These are phyloP conservation scores for Lactarius quietus DNA, from an alignment of 768 basidiomycete species.

Conservation along the genomic window DNA sequence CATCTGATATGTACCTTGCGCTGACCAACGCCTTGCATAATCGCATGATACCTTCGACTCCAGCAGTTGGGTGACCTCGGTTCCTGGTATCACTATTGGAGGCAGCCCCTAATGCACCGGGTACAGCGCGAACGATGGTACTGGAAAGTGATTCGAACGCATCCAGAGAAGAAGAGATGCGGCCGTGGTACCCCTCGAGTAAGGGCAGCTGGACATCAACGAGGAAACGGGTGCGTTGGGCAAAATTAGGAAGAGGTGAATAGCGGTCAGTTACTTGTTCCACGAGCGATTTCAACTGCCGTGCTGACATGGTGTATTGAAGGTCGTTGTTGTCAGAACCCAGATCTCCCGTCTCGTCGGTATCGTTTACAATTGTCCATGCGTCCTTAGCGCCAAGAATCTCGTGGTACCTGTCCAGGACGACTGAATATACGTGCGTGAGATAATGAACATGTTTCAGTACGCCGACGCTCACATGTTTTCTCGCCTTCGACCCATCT, in stretches of 20 bases:
- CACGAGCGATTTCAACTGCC: constrained; percentile 77
- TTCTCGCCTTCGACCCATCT: constrained; percentile 89
- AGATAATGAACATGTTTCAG: neutral
- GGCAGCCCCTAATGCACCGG: constrained; percentile 74
- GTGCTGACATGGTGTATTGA: constrained; percentile 77
- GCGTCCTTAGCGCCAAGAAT: constrained; percentile 80
- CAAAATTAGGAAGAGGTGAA: constrained; percentile 73
- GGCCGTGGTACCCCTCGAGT: constrained; percentile 68
- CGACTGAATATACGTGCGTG: constrained; percentile 50
- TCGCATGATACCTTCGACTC: constrained; percentile 78
- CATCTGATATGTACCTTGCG: constrained; percentile 63
- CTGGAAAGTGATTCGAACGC: constrained; percentile 93
- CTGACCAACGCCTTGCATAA: constrained; percentile 85
- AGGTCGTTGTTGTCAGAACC: constrained; percentile 37
- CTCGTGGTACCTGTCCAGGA: constrained; percentile 80
- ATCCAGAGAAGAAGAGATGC: constrained; percentile 82
- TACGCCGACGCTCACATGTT: constrained; percentile 56
- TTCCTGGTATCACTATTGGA: constrained; percentile 42
- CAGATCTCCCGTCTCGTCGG: constrained; percentile 36
- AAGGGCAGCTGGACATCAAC: constrained; percentile 81
- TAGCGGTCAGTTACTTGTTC: constrained; percentile 97
- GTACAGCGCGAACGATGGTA: constrained; percentile 83
- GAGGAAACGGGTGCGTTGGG: constrained; percentile 81
- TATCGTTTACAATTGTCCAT: constrained; percentile 77
- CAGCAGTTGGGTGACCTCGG: constrained; percentile 61